phyloP scores from a whole-genome alignment of 345 rosid species.

The Stellera chamaejasme region DNA sequence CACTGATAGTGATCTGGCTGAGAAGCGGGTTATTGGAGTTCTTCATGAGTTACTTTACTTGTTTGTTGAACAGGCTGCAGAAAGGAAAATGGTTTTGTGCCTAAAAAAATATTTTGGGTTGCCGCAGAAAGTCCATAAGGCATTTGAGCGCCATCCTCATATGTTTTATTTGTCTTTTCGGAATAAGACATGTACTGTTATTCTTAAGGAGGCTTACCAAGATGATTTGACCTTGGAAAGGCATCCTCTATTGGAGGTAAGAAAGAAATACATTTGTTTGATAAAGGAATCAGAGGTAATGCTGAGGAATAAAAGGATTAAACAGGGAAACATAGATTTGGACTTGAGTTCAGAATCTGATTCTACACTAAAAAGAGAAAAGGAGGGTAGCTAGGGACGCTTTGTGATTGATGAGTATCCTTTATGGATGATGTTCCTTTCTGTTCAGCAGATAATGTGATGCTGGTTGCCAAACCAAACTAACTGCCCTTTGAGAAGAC shows the following conservation, averaged over 20 bases:
- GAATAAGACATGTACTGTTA: conserved; percentile 67
- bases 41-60: conserved; percentile 75
- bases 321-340: conserved; percentile 25
- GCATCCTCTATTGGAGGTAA: conserved; percentile 54
- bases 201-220: conserved; percentile 70
- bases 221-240: conserved; percentile 34
- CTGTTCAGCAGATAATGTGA: too few relatives aligned
- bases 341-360: conserved; percentile 29
- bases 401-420: background rate
- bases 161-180: conserved; percentile 65
- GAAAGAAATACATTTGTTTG: conserved; percentile 59
- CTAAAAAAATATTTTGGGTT: conserved; percentile 69
- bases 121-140: conserved; percentile 73
- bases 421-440: conserved; percentile 1
- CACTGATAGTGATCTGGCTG: conserved; percentile 59
- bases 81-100: conserved; percentile 68
- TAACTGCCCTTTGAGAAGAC: background rate
- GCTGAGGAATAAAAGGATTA: conserved; percentile 38
- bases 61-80: conserved; percentile 79
- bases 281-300: conserved; percentile 44
- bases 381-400: background rate
- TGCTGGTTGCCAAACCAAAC: too few relatives aligned
- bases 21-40: conserved; percentile 81
- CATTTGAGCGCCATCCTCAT: conserved; percentile 85
- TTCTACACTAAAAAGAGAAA: conserved; percentile 14